Evolutionary conservation across 169 alveolate species (phyloP), one percentile per base, ranked within the genome.

Genomic region (Plasmodium yoelii): DNA sequence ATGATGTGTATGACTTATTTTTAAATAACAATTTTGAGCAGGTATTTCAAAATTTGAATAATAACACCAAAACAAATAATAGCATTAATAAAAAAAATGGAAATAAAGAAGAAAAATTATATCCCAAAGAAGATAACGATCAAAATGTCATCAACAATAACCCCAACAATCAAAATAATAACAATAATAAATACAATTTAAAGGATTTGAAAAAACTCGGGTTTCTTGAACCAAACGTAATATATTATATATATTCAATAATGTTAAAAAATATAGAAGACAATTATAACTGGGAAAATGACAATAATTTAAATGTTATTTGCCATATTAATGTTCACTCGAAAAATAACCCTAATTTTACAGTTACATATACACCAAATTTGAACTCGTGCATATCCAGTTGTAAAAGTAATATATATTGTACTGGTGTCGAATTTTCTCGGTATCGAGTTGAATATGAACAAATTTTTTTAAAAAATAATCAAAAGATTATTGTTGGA

Each of bases 331-430:
- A 86, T 26, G 55, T 86, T 6, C 57, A 68, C 56, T 44, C 56
- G 9, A 86, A 86, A 39, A 57, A 72, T 34, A 86, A 70, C 15
- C 87, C 91, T 28, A 47, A 69, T 13, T 86, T 49, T 24, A 65
- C 80, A 13, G 19, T 86, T 42, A 69, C 91, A 12, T 86, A 86
- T 56, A 71, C 72, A 64, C 87, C 67, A 19, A 88, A 91, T 69
- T 67, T 93, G 49, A 28, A 55, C 26, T 26, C 92, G 7, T 93
- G 96, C 51, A 56, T 93, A 53, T 77, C 92, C 34, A 59, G 55
- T 64, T 93, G 96, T 24, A 93, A 92, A 77, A 56, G 15, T 22
- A 93, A 92, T 72, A 73, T 92, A 22, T 91, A 93, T 77, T 93
- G 96, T 71, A 86, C 87, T n/a, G 91, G 91, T 9, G 46, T 86